phyloP scores from a whole-genome alignment of 1,284 basidiomycete species.

The Austropuccinia psidii region DNA sequence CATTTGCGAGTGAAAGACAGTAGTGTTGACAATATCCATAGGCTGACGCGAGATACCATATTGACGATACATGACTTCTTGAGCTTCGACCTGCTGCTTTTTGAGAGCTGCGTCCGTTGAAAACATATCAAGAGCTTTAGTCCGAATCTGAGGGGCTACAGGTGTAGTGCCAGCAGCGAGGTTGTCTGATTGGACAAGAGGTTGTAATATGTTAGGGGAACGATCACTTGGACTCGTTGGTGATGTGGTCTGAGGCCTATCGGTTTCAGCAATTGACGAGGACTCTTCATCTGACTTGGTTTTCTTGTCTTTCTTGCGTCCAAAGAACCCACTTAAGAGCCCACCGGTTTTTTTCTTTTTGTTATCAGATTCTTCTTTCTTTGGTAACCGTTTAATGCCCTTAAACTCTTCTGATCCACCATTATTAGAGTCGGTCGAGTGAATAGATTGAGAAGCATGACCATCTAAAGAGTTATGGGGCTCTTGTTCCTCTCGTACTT shows the following conservation, averaged over 20 bases:
- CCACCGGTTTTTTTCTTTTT: constrained; percentile 59
- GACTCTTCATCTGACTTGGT: constrained; percentile 50
- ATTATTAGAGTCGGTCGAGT: constrained; percentile 13
- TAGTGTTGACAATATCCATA: constrained; percentile 41
- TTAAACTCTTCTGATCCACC: constrained; percentile 25
- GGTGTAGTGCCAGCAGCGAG: constrained; percentile 47
- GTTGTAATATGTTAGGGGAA: constrained; percentile 41
- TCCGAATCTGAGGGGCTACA: constrained; percentile 51
- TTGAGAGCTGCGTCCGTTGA: constrained; percentile 50
- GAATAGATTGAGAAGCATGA: constrained; percentile 19
- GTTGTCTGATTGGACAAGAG: constrained; percentile 44
- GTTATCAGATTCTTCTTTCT: constrained; percentile 50
- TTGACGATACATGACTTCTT: constrained; percentile 78
- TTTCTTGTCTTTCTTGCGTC: constrained; percentile 62
- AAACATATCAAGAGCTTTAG: constrained; percentile 42
- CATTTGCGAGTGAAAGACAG: background rate
- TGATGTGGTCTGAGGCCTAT: constrained; percentile 13
- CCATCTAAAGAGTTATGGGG: constrained; percentile 5
- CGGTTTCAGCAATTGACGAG: constrained; percentile 34
- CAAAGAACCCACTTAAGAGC: constrained; percentile 66
- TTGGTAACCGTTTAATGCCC: background rate
- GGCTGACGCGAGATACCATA: constrained; percentile 52
- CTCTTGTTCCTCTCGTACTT: background rate
- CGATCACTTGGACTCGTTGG: constrained; percentile 35
- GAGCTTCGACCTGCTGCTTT: constrained; percentile 74